These are phyloP conservation scores for Saxophila tyrrhenica DNA, from an alignment of 495 filamentous ascomycete genomes.

Conservation along the genomic window DNA sequence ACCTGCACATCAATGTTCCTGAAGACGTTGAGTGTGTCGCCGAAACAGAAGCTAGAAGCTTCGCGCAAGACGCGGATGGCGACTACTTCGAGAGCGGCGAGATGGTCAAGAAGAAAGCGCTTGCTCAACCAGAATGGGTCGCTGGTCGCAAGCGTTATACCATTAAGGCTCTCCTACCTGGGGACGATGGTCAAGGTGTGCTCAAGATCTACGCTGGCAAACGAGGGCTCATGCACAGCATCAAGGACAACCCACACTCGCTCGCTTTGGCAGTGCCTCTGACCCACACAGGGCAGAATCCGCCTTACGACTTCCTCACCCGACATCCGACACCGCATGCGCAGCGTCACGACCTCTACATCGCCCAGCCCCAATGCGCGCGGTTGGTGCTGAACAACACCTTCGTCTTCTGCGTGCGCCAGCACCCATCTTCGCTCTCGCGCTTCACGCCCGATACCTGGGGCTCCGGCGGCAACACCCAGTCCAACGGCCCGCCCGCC, in stretches of 20 bases:
- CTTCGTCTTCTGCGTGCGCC: slow-evolving; percentile 90
- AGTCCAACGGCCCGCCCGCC: no score
- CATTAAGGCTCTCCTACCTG: slow-evolving; percentile 79
- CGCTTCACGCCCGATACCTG: slow-evolving; percentile 37
- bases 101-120: slow-evolving; percentile 66
- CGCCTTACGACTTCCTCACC: slow-evolving; percentile 81
- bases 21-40: slow-evolving; percentile 84
- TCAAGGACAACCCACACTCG: slow-evolving; percentile 85
- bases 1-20: slow-evolving; percentile 77
- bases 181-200: slow-evolving; percentile 79
- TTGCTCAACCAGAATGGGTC: slow-evolving; percentile 88
- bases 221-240: slow-evolving; percentile 88
- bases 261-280: slow-evolving; percentile 86
- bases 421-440: slow-evolving; percentile 63
- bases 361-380: slow-evolving; percentile 86
- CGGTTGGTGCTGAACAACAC: slow-evolving; percentile 86
- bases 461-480: background rate
- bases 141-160: slow-evolving; percentile 78
- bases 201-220: slow-evolving; percentile 91
- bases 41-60: slow-evolving; percentile 73
- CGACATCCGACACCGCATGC: slow-evolving; percentile 95
- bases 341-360: slow-evolving; percentile 90
- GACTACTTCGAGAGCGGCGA: slow-evolving; percentile 92
- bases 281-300: slow-evolving; percentile 79
- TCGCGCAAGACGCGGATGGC: slow-evolving; percentile 71